A percentile compares a stretch with the other conserved stretches of the same genome.
These are phyloP conservation scores for Scheffersomyces stambukii DNA, from an alignment of 1,139 yeast genomes.

Conservation along the genomic window DNA sequence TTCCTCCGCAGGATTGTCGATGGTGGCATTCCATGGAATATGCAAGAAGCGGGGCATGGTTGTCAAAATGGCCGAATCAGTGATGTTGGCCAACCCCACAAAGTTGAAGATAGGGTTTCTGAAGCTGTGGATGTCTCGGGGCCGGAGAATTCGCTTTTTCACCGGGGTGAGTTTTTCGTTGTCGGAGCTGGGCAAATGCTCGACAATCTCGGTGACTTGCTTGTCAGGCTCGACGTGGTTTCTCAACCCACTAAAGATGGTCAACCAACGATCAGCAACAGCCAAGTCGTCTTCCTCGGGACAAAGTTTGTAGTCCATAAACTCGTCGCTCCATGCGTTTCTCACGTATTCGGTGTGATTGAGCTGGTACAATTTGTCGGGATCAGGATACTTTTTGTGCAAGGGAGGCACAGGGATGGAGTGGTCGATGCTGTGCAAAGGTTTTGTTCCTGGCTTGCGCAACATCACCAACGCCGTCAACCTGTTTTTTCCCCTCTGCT, in stretches of 20 bases:
- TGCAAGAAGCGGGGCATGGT: slow-evolving; percentile 42
- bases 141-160: slow-evolving; percentile 10
- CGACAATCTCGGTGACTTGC: slow-evolving; percentile 8
- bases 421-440: slow-evolving; percentile 9
- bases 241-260: slow-evolving; percentile 35
- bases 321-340: slow-evolving; percentile 38
- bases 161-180: slow-evolving; percentile 9
- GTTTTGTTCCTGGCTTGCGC: slow-evolving; percentile 14
- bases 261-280: slow-evolving; percentile 40
- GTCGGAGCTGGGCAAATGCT: slow-evolving; percentile 10
- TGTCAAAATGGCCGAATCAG: slow-evolving; percentile 40
- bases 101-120: slow-evolving; percentile 28
- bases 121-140: slow-evolving; percentile 19
- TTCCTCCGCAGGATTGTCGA: slow-evolving; percentile 26
- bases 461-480: slow-evolving; percentile 31
- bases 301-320: slow-evolving; percentile 25
- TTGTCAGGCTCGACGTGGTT: slow-evolving; percentile 17
- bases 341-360: slow-evolving; percentile 38
- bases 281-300: slow-evolving; percentile 31
- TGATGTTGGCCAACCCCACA: slow-evolving; percentile 37
- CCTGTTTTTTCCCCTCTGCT: slow-evolving; percentile 26
- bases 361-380: slow-evolving; percentile 23
- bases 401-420: slow-evolving; percentile 18
- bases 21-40: slow-evolving; percentile 43
- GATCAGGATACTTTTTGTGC: slow-evolving; percentile 25